phyloP scores from a whole-genome alignment of 2,329 filamentous ascomycete genomes.

The Pleomassaria siparia region DNA sequence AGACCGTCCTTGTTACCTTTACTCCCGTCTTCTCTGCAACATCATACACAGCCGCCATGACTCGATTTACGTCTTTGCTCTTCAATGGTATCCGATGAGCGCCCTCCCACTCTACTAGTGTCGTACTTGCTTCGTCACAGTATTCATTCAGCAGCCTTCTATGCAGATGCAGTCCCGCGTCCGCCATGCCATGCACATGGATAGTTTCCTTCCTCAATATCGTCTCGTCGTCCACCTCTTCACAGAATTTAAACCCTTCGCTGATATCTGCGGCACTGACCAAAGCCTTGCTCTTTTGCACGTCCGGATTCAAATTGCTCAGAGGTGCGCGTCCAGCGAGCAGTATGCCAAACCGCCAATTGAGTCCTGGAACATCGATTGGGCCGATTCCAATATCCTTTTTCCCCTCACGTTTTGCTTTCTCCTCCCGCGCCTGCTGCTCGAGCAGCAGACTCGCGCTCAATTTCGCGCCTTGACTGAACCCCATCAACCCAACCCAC shows the following conservation, averaged over 20 bases:
- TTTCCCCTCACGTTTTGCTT: conserved; percentile 30
- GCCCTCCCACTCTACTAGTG: conserved; percentile 72
- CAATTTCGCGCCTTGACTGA: conserved; percentile 54
- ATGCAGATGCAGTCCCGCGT: conserved; percentile 63
- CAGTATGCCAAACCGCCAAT: conserved; percentile 63
- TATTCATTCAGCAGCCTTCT: conserved; percentile 59
- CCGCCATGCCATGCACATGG: conserved; percentile 67
- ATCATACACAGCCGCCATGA: conserved; percentile 56
- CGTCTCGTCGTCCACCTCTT: conserved; percentile 45
- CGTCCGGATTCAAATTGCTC: conserved; percentile 52
- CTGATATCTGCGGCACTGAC: conserved; percentile 46
- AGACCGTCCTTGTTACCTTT: conserved; percentile 34
- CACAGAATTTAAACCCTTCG: conserved; percentile 44
- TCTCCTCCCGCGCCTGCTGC: conserved; percentile 58
- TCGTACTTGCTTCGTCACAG: conserved; percentile 57
- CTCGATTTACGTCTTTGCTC: conserved; percentile 61
- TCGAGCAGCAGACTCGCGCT: conserved; percentile 51
- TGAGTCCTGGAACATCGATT: conserved; percentile 27
- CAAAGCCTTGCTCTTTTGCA: conserved; percentile 39
- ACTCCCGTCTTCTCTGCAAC: conserved; percentile 55
- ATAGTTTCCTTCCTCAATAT: conserved; percentile 62
- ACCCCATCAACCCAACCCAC: conserved; percentile 55
- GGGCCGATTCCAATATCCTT: conserved; percentile 19
- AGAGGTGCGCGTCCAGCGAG: conserved; percentile 64
- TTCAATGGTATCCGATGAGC: conserved; percentile 72